Percentiles rank a stretch among this genome's conserved stretches.
Evolutionary conservation across 2,329 filamentous ascomycete genomes (phyloP).

Genomic region (Colletotrichum caudatum): DNA sequence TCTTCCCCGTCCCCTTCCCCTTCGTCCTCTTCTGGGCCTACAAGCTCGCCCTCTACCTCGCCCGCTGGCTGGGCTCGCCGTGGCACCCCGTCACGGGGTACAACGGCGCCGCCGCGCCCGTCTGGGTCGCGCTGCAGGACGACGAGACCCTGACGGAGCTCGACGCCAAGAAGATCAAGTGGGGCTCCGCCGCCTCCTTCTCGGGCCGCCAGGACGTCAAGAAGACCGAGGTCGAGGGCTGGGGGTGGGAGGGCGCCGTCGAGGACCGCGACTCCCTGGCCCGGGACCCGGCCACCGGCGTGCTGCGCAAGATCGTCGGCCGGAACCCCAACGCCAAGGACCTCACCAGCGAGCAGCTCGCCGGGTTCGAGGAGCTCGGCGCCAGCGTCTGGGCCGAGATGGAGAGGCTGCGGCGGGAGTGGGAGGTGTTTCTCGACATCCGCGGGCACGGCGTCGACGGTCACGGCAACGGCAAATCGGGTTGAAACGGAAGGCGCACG

Average conservation of each 20-base stretch:
- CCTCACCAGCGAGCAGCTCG: constrained; percentile 70
- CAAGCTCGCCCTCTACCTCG: constrained; percentile 74
- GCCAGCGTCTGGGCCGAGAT: constrained; percentile 75
- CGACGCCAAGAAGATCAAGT: constrained; percentile 74
- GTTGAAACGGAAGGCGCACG: not conserved
- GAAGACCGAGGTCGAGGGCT: constrained; percentile 86
- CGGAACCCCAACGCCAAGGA: constrained; percentile 70
- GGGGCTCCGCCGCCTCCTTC: constrained; percentile 80
- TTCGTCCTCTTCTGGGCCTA: constrained; percentile 78
- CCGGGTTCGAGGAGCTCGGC: constrained; percentile 73
- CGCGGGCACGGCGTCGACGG: constrained; percentile 11
- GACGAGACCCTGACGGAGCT: constrained; percentile 71
- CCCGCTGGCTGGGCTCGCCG: constrained; percentile 83
- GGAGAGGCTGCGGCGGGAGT: constrained; percentile 76
- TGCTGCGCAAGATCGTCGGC: constrained; percentile 65
- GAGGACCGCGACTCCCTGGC: constrained; percentile 63
- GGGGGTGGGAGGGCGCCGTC: constrained; percentile 78
- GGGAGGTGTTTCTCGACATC: constrained; percentile 64
- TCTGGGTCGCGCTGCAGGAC: constrained; percentile 80
- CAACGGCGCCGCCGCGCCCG: constrained; percentile 78
- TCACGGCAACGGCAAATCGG: constrained; percentile 15
- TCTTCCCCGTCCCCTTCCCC: constrained; percentile 79
- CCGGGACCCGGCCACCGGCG: constrained; percentile 55
- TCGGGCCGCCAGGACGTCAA: constrained; percentile 71
- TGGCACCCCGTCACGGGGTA: constrained; percentile 89